Conservation (phyloP, 2,329 filamentous ascomycete genomes). For the Cladosporium sp. region DNA sequence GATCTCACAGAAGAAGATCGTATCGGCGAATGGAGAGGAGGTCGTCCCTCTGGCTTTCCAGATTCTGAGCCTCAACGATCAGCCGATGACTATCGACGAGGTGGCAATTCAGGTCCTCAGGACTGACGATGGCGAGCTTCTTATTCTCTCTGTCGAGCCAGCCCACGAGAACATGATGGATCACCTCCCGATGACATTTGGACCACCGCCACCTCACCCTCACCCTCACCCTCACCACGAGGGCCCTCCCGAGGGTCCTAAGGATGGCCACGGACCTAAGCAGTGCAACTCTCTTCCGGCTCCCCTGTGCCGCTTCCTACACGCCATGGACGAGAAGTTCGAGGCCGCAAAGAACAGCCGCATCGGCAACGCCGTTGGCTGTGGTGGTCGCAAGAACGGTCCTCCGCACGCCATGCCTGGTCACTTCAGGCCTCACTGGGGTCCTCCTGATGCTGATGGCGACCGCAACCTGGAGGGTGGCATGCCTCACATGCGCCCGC, state of each 20-base stretch:
- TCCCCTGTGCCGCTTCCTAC: constrained; percentile 54
- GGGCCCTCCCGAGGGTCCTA: constrained; percentile 25
- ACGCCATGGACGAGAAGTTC: constrained; percentile 46
- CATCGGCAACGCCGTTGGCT: constrained; percentile 22
- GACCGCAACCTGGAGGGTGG: constrained; percentile 19
- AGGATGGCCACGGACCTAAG: constrained; percentile 23
- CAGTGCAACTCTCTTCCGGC: constrained; percentile 39
- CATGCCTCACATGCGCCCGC: constrained; percentile 24
- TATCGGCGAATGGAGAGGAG: constrained; percentile 50
- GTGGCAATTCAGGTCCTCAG: constrained; percentile 61
- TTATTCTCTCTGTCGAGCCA: constrained; percentile 41
- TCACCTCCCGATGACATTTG: constrained; percentile 9
- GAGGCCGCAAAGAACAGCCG: constrained; percentile 40
- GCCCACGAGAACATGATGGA: constrained; percentile 12
- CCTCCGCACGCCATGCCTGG: constrained; percentile 21
- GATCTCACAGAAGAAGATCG: constrained; percentile 39
- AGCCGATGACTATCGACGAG: constrained; percentile 48
- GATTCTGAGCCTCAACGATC: constrained; percentile 56
- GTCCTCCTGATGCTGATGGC: constrained; percentile 12
- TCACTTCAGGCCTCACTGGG: constrained; percentile 27
- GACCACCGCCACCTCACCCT: too few relatives aligned
- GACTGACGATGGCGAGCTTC: constrained; percentile 52
- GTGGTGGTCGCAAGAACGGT: constrained; percentile 27
- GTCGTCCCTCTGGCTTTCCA: constrained; percentile 54
- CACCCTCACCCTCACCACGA: constrained; percentile 18